Evolutionary conservation across 345 rosid genomes (phyloP), one percentile per base, ranked within the genome.

Genomic region (Ricinus communis): DNA sequence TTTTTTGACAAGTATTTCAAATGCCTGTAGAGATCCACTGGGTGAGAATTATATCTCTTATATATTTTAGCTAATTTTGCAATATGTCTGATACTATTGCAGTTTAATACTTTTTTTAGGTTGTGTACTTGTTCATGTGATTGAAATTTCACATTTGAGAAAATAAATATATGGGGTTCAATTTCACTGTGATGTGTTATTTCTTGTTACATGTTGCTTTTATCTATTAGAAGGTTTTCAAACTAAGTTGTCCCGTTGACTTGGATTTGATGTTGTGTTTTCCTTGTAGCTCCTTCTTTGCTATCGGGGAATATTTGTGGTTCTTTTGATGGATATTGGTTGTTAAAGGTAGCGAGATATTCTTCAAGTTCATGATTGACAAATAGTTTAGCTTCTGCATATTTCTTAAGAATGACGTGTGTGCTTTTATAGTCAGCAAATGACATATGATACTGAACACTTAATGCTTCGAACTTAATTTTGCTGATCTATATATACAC

Each of bases 311-410:
- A 62, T 14, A 45, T 60, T 28, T 41, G 19, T 21, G 46, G 75
- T 50, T 69, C 81, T 71, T 74, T 70, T 33, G 75, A 84, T 76
- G 61, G 64, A 41, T 45, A 54, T 53, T 71, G 73, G 77, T 61
- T 76, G 47, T 73, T 84, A 24, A 81, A 81, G 87, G 87, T 81
- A 76, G 8, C 24, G 14, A 33, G 16, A 22, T 3, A 24, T 49
- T 16, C 15, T 62, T 22, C 28, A 27, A 52, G 18, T 5, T 3
- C 38, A 1, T n/a, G n/a, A n/a, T n/a, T n/a, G n/a, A n/a, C n/a
- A n/a, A n/a, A 56, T 56, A 33, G 30, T 33, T 33, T 33, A 33
- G 38, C 2, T 33, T 33, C n/a, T 33, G 38, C 6, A 6, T 33
- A 33, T 33, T 2, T 2, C 38, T 33, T n/a, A n/a, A n/a, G n/a